These are phyloP conservation scores for Rhododendron mucronatum DNA, from an alignment of 148 eudicot species.

Conservation along the genomic window DNA sequence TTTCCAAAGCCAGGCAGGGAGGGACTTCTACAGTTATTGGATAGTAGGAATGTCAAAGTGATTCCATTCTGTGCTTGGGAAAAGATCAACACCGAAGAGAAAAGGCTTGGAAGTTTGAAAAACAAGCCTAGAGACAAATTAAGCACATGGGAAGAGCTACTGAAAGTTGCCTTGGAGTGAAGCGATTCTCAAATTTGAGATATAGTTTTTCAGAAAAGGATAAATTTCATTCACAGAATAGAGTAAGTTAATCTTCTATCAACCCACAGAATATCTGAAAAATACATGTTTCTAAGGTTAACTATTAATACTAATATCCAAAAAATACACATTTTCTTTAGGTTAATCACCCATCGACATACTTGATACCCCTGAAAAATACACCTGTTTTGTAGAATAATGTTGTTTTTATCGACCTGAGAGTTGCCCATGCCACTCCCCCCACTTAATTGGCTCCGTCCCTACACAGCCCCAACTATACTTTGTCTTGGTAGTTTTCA, in stretches of 20 bases:
- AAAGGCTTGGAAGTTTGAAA: constrained; percentile 56
- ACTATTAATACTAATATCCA: not conserved
- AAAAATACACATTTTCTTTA: too few relatives aligned
- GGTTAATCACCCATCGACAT: not conserved
- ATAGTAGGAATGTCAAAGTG: constrained; percentile 46
- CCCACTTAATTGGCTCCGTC: not conserved
- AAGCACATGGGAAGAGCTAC: constrained; percentile 62
- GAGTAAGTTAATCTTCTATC: too few relatives aligned
- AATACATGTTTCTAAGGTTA: not conserved
- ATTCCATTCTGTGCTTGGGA: constrained; percentile 72
- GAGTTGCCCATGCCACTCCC: not conserved
- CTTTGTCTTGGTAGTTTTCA: not conserved
- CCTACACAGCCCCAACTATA: not conserved
- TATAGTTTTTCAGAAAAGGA: not conserved
- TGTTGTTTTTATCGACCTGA: not conserved
- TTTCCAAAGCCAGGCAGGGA: constrained; percentile 71
- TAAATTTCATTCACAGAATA: not conserved
- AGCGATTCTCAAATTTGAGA: not conserved
- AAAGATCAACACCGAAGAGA: constrained; percentile 76
- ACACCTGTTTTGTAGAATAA: not conserved
- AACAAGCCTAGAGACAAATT: constrained; percentile 77
- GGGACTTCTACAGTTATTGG: constrained; percentile 63
- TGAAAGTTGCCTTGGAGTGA: constrained; percentile 49
- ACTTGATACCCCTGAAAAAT: not conserved
- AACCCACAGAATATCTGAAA: too few relatives aligned